Base-by-base conservation (phyloP, 371 early-diverging fungal genomes). In the Chytridium lagenaria region DNA sequence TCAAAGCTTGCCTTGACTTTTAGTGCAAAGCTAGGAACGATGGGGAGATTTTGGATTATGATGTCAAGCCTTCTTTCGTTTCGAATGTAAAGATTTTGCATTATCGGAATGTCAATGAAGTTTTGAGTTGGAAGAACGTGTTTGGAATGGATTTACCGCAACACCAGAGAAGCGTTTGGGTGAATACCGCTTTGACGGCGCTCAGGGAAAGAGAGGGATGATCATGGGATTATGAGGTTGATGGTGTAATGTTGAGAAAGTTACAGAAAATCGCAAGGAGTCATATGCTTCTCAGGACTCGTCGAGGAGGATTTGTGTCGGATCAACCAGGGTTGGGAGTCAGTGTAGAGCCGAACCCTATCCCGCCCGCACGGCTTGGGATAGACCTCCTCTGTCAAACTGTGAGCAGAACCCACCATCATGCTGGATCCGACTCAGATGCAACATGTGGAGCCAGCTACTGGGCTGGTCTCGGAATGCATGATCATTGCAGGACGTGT, bases 401-500 rank as follows among this genome's bases (percentile, higher is more conserved):
- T 7, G 12, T 34, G 10, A 31, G 36, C n/a, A 12, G 12, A 61
- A 26, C 23, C 61, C 61, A 61, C 37, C 34, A 71, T 81, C 28
- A 12, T 40, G n/a, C 34, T 81, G 30, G 70, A 77, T 50, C 73
- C 44, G 7, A 86, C 72, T 69, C 75, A 65, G 0, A 70, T 80
- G 64, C 75, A 50, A 33, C 76, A 85, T 64, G 65, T 79, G n/a
- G 92, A 94, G 0, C 93, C 94, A 0, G 81, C 97, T 10, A 88
- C 92, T 23, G 65, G 73, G 64, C 81, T 96, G 86, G 94, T 97
- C 0, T 88, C 92, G 1, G 97, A 98, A 74, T 83, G 88, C 61
- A 98, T 98, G 98, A 85, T 96, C 59, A 81, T 97, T 55, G 95
- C 94, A 2, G 96, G 96, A 15, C 87, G 93, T 7, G 87, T 94